These are phyloP conservation scores for Flaveria robusta DNA, from an alignment of 129 eudicot genomes.

Conservation along the genomic window DNA sequence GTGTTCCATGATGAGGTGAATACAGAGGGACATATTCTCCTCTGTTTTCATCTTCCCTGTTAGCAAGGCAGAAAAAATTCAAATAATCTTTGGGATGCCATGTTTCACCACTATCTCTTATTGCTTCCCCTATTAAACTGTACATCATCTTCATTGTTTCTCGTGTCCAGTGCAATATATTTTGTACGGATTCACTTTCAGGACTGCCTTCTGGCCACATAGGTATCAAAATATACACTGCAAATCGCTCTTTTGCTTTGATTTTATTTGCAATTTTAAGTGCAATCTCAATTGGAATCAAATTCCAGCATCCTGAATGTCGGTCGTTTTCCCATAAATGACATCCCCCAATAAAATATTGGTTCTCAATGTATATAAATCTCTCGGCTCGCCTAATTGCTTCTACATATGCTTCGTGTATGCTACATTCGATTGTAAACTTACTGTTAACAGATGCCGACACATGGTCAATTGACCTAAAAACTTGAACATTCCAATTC, in stretches of 20 bases:
- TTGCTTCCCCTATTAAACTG: conserved; percentile 64
- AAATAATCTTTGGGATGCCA: conserved; percentile 81
- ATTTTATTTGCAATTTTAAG: conserved; percentile 71
- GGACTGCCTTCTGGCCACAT: conserved; percentile 99
- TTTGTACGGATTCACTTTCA: conserved; percentile 85
- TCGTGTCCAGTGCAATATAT: conserved; percentile 80
- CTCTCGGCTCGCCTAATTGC: conserved; percentile 90
- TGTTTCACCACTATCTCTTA: conserved; percentile 53
- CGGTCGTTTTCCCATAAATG: conserved; percentile 77
- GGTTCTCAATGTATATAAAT: conserved; percentile 91
- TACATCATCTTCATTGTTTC: conserved; percentile 97
- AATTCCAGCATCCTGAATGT: conserved; percentile 76
- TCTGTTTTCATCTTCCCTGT: conserved; percentile 62
- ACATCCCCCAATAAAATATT: conserved; percentile 93
- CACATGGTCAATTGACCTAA: conserved; percentile 78
- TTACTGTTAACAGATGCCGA: conserved; percentile 61
- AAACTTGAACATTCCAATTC: conserved; percentile 87
- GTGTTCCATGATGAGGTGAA: conserved; percentile 64
- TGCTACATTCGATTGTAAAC: conserved; percentile 55
- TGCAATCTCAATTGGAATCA: conserved; percentile 92
- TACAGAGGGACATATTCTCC: conserved; percentile 81
- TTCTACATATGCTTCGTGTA: conserved; percentile 85
- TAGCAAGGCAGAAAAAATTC: conserved; percentile 93
- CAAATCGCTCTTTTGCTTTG: conserved; percentile 66
- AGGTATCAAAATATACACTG: conserved; percentile 78